These are phyloP conservation scores for Bruguiera gymnorhiza DNA, from an alignment of 345 rosid species.

Conservation along the genomic window DNA sequence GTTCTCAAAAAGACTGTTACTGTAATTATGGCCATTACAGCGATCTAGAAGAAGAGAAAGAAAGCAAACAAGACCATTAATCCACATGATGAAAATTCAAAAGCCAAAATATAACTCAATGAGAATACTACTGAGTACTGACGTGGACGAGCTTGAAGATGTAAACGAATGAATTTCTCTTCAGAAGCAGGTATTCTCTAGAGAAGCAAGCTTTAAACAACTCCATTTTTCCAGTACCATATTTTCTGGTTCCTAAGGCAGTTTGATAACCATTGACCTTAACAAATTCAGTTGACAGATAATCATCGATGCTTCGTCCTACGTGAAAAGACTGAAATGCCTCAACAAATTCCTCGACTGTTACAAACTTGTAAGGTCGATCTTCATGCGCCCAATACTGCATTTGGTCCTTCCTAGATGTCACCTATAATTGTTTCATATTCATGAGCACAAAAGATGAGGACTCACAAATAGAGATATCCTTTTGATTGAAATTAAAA, in stretches of 20 bases:
- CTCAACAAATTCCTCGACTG: conserved; percentile 42
- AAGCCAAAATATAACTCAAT: neutral
- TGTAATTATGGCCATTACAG: neutral
- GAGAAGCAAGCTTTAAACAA: conserved; percentile 46
- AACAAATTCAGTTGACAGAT: conserved; percentile 45
- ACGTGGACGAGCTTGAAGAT: conserved; percentile 56
- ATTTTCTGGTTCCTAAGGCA: conserved; percentile 42
- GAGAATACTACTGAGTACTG: neutral
- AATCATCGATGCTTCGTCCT: conserved; percentile 31
- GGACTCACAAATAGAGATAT: neutral
- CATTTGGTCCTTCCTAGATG: conserved; percentile 61
- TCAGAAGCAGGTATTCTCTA: conserved; percentile 53
- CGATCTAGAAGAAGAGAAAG: too few relatives aligned
- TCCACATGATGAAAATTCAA: too few relatives aligned
- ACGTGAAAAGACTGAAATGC: conserved; percentile 43
- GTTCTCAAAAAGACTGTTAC: conserved; percentile 3
- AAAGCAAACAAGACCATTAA: too few relatives aligned
- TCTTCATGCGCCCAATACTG: conserved; percentile 54
- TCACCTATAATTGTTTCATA: conserved; percentile 38
- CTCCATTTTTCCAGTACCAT: conserved; percentile 43
- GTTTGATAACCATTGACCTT: conserved; percentile 42
- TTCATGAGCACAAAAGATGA: neutral
- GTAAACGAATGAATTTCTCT: conserved; percentile 47
- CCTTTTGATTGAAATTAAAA: neutral
- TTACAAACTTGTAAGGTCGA: conserved; percentile 39